These are phyloP conservation scores for Trichothecium roseum DNA, from an alignment of 2,329 filamentous ascomycete species.

Conservation along the genomic window DNA sequence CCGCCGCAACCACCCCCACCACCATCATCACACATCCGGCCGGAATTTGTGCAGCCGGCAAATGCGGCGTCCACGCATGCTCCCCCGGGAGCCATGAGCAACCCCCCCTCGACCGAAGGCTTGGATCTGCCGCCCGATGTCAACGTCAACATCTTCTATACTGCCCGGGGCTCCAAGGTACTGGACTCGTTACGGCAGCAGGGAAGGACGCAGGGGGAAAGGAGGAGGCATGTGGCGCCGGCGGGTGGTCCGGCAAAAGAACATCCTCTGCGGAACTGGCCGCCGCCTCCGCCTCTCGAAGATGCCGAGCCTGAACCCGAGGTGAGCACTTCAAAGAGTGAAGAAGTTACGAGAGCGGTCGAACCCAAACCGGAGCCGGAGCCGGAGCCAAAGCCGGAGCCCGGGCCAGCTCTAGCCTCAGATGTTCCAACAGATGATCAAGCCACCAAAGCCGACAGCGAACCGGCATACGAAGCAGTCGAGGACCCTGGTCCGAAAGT, in stretches of 20 bases:
- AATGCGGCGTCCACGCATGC: neutral
- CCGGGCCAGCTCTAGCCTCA: neutral
- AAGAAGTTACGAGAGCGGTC: constrained; percentile 2
- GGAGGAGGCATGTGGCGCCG: constrained; percentile 2
- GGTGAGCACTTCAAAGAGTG: too few relatives aligned
- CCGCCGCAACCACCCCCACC: too few relatives aligned
- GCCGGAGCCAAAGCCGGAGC: neutral
- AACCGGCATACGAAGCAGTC: neutral
- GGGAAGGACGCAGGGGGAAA: constrained; percentile 5
- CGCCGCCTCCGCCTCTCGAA: neutral
- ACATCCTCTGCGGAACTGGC: constrained; percentile 20
- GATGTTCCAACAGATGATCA: neutral
- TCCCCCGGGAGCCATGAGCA: too few relatives aligned
- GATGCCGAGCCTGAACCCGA: constrained; percentile 1
- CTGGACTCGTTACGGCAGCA: constrained; percentile 25
- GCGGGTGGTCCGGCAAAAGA: constrained; percentile 18
- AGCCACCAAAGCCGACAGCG: neutral
- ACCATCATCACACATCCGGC: too few relatives aligned
- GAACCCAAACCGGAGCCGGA: neutral
- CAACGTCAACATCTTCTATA: constrained; percentile 39
- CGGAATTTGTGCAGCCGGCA: neutral
- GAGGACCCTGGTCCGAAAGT: neutral
- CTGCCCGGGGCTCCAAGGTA: constrained; percentile 32
- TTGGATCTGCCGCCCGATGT: constrained; percentile 27
- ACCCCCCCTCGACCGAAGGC: constrained; percentile 9